Evolutionary conservation across 2,329 filamentous ascomycete genomes (phyloP).

Genomic region (Cladosporium sp.): DNA sequence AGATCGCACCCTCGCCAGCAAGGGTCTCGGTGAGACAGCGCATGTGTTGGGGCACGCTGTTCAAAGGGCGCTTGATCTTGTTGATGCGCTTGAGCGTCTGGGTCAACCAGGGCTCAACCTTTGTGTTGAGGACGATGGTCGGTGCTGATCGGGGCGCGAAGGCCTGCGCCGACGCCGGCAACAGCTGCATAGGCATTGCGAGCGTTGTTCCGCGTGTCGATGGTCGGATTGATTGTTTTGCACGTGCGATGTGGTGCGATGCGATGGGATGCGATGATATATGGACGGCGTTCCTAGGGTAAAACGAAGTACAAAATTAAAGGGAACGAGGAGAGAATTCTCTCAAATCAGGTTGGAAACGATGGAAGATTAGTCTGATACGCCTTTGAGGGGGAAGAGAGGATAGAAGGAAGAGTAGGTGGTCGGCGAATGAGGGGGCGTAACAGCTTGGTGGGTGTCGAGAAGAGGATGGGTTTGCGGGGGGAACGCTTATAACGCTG

Average conservation of each 20-base stretch:
- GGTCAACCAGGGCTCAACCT: slow-evolving; percentile 94
- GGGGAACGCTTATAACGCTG: slow-evolving; percentile 10
- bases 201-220: background rate
- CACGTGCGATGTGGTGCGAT: slow-evolving; percentile 19
- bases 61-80: slow-evolving; percentile 90
- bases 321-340: slow-evolving; percentile 23
- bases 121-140: slow-evolving; percentile 87
- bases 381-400: slow-evolving; percentile 19
- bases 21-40: slow-evolving; percentile 92
- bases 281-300: slow-evolving; percentile 20
- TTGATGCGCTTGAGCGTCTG: slow-evolving; percentile 96
- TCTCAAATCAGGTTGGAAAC: slow-evolving; percentile 20
- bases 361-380: slow-evolving; percentile 24
- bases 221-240: background rate
- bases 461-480: background rate
- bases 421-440: slow-evolving; percentile 22
- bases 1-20: slow-evolving; percentile 83
- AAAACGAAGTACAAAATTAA: slow-evolving; percentile 17
- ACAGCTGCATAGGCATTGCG: slow-evolving; percentile 83
- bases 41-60: slow-evolving; percentile 92
- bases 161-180: slow-evolving; percentile 91
- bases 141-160: slow-evolving; percentile 92
- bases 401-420: slow-evolving; percentile 18
- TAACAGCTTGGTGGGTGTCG: slow-evolving; percentile 12
- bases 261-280: slow-evolving; percentile 24